A percentile compares a stretch with the other conserved stretches of the same genome.
phyloP scores from a whole-genome alignment of 768 basidiomycete species.

The Psilocybe subaeruginosa region DNA sequence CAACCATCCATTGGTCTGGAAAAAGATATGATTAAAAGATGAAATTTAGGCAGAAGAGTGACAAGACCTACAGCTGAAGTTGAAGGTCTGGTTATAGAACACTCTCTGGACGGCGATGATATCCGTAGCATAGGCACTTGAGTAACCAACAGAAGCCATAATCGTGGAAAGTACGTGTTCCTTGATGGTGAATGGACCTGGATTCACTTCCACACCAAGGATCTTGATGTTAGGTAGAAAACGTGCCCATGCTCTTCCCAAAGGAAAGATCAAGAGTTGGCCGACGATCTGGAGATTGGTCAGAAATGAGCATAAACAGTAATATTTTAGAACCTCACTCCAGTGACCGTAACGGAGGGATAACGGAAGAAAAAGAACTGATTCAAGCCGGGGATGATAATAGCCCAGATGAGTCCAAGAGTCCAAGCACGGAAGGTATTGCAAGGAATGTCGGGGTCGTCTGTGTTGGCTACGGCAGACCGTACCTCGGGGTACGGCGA shows the following conservation, averaged over 20 bases:
- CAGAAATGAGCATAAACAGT: background rate
- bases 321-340: slow-evolving; percentile 30
- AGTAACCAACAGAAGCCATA: slow-evolving; percentile 41
- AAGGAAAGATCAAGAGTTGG: slow-evolving; percentile 69
- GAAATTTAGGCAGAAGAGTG: background rate
- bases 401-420: slow-evolving; percentile 72
- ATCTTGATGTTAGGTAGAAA: slow-evolving; percentile 54
- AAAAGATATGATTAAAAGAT: slow-evolving; percentile 9
- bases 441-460: slow-evolving; percentile 65
- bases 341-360: slow-evolving; percentile 64
- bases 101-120: slow-evolving; percentile 78
- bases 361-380: slow-evolving; percentile 82
- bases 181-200: slow-evolving; percentile 76
- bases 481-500: slow-evolving; percentile 77
- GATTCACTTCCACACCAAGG: slow-evolving; percentile 57
- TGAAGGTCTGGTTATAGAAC: slow-evolving; percentile 68
- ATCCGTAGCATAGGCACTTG: slow-evolving; percentile 75
- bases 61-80: slow-evolving; percentile 51
- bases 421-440: slow-evolving; percentile 71
- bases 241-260: slow-evolving; percentile 62
- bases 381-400: slow-evolving; percentile 67
- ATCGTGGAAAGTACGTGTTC: slow-evolving; percentile 71
- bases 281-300: slow-evolving; percentile 53
- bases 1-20: slow-evolving; percentile 77
- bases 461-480: slow-evolving; percentile 70